phyloP scores from a whole-genome alignment of 2,329 filamentous ascomycete species.

The Ophiocordyceps camponoti-saundersi region DNA sequence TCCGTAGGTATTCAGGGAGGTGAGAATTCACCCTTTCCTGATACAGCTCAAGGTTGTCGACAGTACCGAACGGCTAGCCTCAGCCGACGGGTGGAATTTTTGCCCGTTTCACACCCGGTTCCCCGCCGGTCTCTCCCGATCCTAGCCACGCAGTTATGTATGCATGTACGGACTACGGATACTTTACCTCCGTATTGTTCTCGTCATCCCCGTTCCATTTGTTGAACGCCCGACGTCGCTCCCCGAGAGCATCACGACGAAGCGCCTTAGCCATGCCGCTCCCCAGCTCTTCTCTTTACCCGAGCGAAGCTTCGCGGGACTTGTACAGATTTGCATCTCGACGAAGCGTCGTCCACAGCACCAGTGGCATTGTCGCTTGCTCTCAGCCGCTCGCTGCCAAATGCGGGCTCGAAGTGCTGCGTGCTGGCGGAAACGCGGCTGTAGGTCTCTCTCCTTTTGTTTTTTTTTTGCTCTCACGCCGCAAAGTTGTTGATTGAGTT shows the following conservation, averaged over 20 bases:
- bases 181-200: no score
- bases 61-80: no score
- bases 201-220: no score
- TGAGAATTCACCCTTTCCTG: no score
- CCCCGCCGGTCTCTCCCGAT: no score
- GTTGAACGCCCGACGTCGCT: background rate
- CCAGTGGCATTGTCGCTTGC: constrained; percentile 77
- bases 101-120: no score
- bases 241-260: background rate
- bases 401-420: constrained; percentile 72
- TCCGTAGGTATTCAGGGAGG: no score
- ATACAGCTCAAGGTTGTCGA: no score
- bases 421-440: constrained; percentile 81
- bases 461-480: constrained; percentile 1
- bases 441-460: constrained; percentile 41
- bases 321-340: constrained; percentile 54
- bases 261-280: constrained; percentile 26
- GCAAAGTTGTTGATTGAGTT: background rate
- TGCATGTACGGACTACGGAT: no score
- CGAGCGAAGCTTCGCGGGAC: constrained; percentile 21
- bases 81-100: no score
- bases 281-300: constrained; percentile 27
- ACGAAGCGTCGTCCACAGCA: constrained; percentile 84
- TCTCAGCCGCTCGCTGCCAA: constrained; percentile 80
- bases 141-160: no score